Evolutionary conservation across 179 eudicot species (phyloP).

Genomic region (Silene noctiflora): DNA sequence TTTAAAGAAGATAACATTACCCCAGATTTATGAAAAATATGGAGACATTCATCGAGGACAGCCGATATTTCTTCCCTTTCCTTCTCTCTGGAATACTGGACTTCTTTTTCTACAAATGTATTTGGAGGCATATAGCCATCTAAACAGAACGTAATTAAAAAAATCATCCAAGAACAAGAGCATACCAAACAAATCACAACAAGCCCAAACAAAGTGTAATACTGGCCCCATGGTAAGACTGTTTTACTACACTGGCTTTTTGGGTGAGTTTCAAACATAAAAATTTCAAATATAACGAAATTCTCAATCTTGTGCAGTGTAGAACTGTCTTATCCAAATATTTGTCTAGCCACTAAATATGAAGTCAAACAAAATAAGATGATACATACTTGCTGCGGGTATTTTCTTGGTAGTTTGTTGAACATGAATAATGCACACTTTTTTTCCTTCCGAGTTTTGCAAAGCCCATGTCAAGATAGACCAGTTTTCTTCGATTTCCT

Average conservation of each 20-base stretch:
- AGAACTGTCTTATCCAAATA: not conserved
- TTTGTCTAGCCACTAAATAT: not conserved
- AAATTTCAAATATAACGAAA: not conserved
- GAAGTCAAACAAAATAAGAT: not conserved
- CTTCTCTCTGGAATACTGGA: slow-evolving; percentile 27
- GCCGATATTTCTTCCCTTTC: slow-evolving; percentile 50
- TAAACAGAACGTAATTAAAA: not conserved
- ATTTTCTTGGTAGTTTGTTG: slow-evolving; percentile 25
- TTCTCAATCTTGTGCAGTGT: not conserved
- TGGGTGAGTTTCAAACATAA: not conserved
- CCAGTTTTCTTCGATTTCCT: slow-evolving; percentile 37
- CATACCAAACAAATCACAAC: not conserved
- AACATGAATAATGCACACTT: slow-evolving; percentile 65
- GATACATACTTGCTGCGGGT: not conserved
- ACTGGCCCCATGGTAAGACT: not conserved
- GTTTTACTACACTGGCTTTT: not conserved
- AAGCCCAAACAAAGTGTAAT: not conserved
- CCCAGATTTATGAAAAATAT: slow-evolving; percentile 44
- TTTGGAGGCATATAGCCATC: not conserved
- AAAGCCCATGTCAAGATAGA: slow-evolving; percentile 56
- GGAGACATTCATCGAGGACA: slow-evolving; percentile 39
- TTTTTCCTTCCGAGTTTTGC: slow-evolving; percentile 40
- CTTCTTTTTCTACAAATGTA: not conserved
- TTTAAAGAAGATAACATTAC: slow-evolving; percentile 31
- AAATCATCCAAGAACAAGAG: not conserved